Percentiles rank a stretch among this genome's conserved stretches.
Evolutionary conservation across 2,329 filamentous ascomycete species (phyloP).

Genomic region (Penicillium sp.): DNA sequence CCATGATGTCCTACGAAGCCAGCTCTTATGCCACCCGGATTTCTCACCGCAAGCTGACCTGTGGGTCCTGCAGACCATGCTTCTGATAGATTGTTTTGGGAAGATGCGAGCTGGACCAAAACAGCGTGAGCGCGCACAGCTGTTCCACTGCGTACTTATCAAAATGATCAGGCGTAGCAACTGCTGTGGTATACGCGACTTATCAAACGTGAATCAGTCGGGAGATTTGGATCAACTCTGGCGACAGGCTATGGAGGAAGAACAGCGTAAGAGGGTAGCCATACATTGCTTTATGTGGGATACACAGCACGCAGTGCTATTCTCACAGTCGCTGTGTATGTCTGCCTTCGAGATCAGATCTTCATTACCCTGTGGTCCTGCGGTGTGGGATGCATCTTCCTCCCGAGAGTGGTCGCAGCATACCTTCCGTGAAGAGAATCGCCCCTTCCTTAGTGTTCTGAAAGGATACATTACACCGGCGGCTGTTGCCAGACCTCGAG

Average conservation of each 20-base stretch:
- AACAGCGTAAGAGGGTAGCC: conserved; percentile 61
- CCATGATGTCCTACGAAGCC: conserved; percentile 59
- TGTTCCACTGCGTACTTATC: conserved; percentile 58
- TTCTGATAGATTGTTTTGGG: conserved; percentile 65
- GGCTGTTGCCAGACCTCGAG: conserved; percentile 36
- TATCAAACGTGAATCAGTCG: conserved; percentile 34
- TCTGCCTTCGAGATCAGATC: conserved; percentile 63
- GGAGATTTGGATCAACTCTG: conserved; percentile 51
- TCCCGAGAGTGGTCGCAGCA: conserved; percentile 53
- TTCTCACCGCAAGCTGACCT: conserved; percentile 61
- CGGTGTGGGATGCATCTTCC: conserved; percentile 58
- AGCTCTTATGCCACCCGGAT: conserved; percentile 58
- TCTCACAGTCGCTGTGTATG: conserved; percentile 67
- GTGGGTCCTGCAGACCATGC: conserved; percentile 62
- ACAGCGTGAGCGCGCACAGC: conserved; percentile 63
- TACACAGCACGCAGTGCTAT: conserved; percentile 63
- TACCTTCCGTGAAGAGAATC: conserved; percentile 40
- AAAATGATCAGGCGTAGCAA: conserved; percentile 56
- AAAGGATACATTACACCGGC: conserved; percentile 57
- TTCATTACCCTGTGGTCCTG: conserved; percentile 55
- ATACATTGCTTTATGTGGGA: conserved; percentile 67
- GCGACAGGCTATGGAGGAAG: conserved; percentile 55
- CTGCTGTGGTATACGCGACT: conserved; percentile 49
- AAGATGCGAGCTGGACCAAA: conserved; percentile 63
- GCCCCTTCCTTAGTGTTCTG: conserved; percentile 52